phyloP scores from a whole-genome alignment of 805 yeast species.

The Wickerhamiella qilinensis region DNA sequence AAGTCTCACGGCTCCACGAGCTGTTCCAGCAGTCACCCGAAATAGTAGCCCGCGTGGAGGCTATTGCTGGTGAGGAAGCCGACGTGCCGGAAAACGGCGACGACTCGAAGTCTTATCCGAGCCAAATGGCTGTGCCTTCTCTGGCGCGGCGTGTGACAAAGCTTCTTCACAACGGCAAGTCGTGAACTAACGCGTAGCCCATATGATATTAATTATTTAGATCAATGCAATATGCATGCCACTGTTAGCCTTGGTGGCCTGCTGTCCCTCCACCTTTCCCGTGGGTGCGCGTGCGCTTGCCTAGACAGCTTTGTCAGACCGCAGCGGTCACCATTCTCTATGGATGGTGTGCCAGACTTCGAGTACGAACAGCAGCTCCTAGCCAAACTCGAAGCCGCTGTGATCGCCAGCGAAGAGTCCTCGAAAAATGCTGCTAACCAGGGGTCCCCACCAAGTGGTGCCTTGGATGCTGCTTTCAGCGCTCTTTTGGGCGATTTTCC shows the following conservation, averaged over 20 bases:
- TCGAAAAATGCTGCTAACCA: background rate
- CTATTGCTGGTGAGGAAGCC: constrained; percentile 19
- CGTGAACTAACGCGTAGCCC: background rate
- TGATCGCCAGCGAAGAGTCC: background rate
- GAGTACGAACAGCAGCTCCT: no score
- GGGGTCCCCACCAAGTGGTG: background rate
- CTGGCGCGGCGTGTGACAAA: constrained; percentile 19
- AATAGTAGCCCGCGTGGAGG: constrained; percentile 20
- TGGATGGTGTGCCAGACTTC: no score
- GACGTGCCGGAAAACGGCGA: constrained; percentile 11
- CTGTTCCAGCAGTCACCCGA: constrained; percentile 20
- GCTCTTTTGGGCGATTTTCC: constrained; percentile 23
- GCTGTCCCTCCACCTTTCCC: no score
- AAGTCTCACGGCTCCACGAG: constrained; percentile 38
- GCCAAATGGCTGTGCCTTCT: constrained; percentile 24
- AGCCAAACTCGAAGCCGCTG: no score
- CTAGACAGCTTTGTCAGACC: no score
- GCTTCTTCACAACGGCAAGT: constrained; percentile 6
- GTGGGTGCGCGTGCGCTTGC: no score
- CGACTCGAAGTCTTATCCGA: constrained; percentile 17
- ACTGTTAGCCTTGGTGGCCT: no score
- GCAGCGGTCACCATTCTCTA: no score
- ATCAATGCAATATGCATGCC: no score
- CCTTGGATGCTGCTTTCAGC: constrained; percentile 12
- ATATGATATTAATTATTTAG: background rate